Evolutionary conservation across 352 stramenopile species (phyloP).

Genomic region (Phytophthora pseudosyringae): DNA sequence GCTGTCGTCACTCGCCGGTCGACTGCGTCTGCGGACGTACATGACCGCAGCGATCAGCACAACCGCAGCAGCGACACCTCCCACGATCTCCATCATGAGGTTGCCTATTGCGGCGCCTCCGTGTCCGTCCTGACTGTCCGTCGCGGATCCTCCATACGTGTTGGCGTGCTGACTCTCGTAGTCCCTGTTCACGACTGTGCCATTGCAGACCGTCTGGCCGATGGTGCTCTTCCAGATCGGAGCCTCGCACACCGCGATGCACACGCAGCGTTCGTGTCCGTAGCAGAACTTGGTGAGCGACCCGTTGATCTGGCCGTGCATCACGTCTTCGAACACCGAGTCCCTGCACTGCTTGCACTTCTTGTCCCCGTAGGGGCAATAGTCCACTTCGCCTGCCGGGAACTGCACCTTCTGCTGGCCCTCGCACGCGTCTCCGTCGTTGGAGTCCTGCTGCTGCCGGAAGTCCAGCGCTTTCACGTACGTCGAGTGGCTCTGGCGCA

Average conservation of each 20-base stretch:
- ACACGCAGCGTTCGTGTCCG: constrained; percentile 41
- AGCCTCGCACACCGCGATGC: constrained; percentile 51
- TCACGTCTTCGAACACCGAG: constrained; percentile 36
- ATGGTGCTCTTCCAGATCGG: constrained; percentile 39
- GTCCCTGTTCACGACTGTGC: constrained; percentile 26
- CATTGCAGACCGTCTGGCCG: constrained; percentile 40
- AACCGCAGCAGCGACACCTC: constrained; percentile 40
- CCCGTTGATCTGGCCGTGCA: constrained; percentile 39
- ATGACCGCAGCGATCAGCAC: constrained; percentile 39
- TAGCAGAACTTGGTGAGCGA: constrained; percentile 51
- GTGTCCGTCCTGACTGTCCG: constrained; percentile 2
- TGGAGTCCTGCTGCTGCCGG: constrained; percentile 28
- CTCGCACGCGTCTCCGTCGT: constrained; percentile 30
- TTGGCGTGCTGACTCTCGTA: constrained; percentile 37
- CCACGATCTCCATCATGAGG: constrained; percentile 37
- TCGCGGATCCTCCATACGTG: constrained; percentile 22
- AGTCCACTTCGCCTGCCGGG: constrained; percentile 36
- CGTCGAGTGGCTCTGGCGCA: constrained; percentile 34
- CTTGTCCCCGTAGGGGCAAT: constrained; percentile 44
- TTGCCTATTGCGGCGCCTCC: constrained; percentile 12
- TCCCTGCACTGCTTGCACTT: constrained; percentile 38
- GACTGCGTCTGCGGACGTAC: constrained; percentile 28
- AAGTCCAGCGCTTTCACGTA: constrained; percentile 36
- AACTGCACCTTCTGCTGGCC: constrained; percentile 52
- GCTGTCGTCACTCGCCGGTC: neutral